Base-by-base conservation (phyloP, 352 stramenopile species). In the Pythium myriotylum region DNA sequence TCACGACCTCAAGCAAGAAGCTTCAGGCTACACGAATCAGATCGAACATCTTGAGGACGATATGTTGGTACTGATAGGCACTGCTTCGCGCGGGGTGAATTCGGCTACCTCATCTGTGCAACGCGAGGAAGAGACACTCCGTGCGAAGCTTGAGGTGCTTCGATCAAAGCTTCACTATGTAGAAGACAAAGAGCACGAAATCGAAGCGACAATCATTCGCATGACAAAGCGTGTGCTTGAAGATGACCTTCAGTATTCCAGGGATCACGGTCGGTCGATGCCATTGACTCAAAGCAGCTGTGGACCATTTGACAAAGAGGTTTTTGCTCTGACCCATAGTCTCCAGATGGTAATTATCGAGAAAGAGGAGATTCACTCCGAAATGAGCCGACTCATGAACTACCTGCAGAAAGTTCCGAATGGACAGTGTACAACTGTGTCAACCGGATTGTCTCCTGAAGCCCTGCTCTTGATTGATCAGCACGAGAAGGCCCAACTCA, bases 201-300 rank as follows among this genome's bases (percentile, higher is more conserved):
- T 93, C 26, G 84, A 92, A 40, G 76, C 67, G 4, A 75, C 79
- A 0, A 87, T 91, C 63, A 78, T 92, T 23, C 70, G 72, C 10
- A 85, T 88, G 67, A 92, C 84, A 6, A 91, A 90, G 64, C 75
- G 80, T 20, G 76, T 89, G 12, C 54, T 92, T 5, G 68, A 85
- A 35, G 66, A 68, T 13, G 77, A 91, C 20, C 40, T 81, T 33
- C 71, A 73, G 23, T 26, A 60, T 14, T 50, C 58, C 19, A 59
- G 67, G 14, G 65, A 66, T 3, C 65, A 64, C 8, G 51, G 41
- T 13, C 64, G 70, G 37, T 59, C 65, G 1, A 70, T 75, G 16
- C 20, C 26, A 20, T 22, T 26, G 2, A 26, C 47, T 17, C 53
- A 62, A 17, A 24, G 14, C 20, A 24, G 32, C 29, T 24, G 17